Conservation (phyloP, 805 yeast genomes). For the Wickerhamiella occidentalis region DNA sequence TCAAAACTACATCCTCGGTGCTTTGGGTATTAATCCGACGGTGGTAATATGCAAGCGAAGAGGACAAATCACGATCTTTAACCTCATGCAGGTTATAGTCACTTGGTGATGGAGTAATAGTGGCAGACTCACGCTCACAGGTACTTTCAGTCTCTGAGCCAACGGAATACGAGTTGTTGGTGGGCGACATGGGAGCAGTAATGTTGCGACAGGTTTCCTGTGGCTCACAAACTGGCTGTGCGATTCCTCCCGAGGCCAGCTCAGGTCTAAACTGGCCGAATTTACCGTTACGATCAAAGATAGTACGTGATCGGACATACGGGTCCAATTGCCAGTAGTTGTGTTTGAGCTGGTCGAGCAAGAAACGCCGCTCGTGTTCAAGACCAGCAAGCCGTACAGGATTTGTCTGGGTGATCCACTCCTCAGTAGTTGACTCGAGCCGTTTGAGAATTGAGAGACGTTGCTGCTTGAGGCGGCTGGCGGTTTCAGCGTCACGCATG, state of each 20-base stretch:
- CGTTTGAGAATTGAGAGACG: slow-evolving; percentile 42
- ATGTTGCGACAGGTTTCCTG: neutral
- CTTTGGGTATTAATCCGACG: neutral
- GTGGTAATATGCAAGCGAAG: neutral
- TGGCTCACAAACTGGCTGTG: slow-evolving; percentile 18
- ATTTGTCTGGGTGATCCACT: slow-evolving; percentile 55
- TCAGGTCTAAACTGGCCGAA: slow-evolving; percentile 33
- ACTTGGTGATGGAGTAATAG: neutral
- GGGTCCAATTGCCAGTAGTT: slow-evolving; percentile 69
- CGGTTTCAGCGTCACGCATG: slow-evolving; percentile 35
- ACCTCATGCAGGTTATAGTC: neutral
- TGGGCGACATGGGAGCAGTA: neutral
- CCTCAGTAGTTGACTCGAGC: slow-evolving; percentile 53
- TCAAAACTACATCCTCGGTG: neutral
- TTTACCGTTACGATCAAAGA: slow-evolving; percentile 66
- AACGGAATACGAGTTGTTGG: neutral
- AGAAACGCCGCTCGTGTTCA: slow-evolving; percentile 32
- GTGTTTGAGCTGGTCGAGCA: slow-evolving; percentile 42
- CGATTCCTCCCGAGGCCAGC: slow-evolving; percentile 18
- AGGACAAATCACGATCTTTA: neutral
- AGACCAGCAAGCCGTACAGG: slow-evolving; percentile 38
- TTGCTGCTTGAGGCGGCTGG: slow-evolving; percentile 36
- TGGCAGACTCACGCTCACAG: neutral
- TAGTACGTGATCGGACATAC: slow-evolving; percentile 63
- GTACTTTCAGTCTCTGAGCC: neutral